These are phyloP conservation scores for Termitomyces sp. DNA, from an alignment of 768 basidiomycete species.

Conservation along the genomic window DNA sequence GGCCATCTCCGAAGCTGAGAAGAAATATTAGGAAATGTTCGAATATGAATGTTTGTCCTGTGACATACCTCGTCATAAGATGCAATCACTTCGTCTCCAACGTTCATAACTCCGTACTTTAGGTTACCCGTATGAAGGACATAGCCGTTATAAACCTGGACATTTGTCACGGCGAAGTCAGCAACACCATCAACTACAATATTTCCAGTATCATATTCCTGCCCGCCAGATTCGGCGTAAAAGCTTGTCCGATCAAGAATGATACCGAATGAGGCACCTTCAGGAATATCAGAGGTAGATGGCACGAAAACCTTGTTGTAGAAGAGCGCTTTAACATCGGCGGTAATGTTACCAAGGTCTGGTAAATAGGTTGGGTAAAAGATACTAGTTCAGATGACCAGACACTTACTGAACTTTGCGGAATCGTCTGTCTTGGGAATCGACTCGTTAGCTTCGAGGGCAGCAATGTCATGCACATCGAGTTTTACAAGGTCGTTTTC, in stretches of 20 bases:
- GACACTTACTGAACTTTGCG: constrained; percentile 76
- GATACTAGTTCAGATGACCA: background rate
- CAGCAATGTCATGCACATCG: constrained; percentile 91
- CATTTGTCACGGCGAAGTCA: constrained; percentile 91
- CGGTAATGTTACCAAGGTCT: constrained; percentile 76
- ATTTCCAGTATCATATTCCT: constrained; percentile 94
- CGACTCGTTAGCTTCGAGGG: constrained; percentile 67
- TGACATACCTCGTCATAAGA: constrained; percentile 83
- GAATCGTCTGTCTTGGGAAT: constrained; percentile 93
- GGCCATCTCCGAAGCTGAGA: constrained; percentile 91
- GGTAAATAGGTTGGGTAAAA: background rate
- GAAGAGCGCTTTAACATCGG: constrained; percentile 81
- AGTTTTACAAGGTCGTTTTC: constrained; percentile 72
- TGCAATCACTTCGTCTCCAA: constrained; percentile 79
- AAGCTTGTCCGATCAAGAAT: constrained; percentile 92
- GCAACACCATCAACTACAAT: constrained; percentile 88
- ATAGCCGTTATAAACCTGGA: constrained; percentile 93
- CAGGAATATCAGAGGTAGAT: constrained; percentile 63
- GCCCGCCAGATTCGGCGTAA: constrained; percentile 96
- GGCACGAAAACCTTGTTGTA: constrained; percentile 68
- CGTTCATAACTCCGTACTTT: constrained; percentile 78
- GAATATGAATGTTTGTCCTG: background rate
- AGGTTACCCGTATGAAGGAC: constrained; percentile 88
- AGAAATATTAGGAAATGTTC: background rate
- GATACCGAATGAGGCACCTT: constrained; percentile 72